phyloP scores from a whole-genome alignment of 345 rosid species.

The Hibiscus tridactylites region DNA sequence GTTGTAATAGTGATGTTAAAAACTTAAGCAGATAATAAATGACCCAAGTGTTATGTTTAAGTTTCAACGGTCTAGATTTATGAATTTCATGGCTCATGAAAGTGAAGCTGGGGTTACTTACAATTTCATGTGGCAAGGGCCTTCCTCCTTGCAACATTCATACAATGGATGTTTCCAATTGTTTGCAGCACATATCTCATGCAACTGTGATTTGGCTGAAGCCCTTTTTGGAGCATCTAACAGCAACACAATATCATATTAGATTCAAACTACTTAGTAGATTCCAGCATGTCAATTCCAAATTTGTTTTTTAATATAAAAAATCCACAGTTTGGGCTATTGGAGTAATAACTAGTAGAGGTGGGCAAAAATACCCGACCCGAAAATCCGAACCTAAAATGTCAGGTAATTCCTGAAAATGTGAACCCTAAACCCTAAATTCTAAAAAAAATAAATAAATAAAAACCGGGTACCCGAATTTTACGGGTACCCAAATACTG shows the following conservation, averaged over 20 bases:
- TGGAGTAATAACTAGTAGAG: too few relatives aligned
- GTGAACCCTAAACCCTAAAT: too few relatives aligned
- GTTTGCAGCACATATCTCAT: conserved; percentile 33
- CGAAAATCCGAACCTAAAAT: too few relatives aligned
- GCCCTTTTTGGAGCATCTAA: conserved; percentile 18
- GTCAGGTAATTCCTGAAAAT: too few relatives aligned
- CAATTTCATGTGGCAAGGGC: conserved; percentile 36
- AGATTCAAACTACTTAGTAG: neutral
- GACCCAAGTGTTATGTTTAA: neutral
- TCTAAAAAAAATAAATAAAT: too few relatives aligned
- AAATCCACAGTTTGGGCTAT: too few relatives aligned
- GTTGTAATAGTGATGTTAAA: too few relatives aligned
- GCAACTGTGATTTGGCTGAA: conserved; percentile 36
- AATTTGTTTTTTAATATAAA: too few relatives aligned
- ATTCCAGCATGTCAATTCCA: neutral
- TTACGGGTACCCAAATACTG: too few relatives aligned
- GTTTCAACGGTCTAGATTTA: neutral
- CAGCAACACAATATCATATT: neutral
- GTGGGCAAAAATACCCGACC: too few relatives aligned
- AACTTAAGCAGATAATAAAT: neutral
- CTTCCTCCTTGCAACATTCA: conserved; percentile 43
- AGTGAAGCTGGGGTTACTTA: conserved; percentile 19
- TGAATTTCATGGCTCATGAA: neutral
- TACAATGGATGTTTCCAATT: conserved; percentile 46
- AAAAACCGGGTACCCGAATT: too few relatives aligned